Evolutionary conservation across 116 monocot genomes (phyloP).

Genomic region (Thalassia testudinum): DNA sequence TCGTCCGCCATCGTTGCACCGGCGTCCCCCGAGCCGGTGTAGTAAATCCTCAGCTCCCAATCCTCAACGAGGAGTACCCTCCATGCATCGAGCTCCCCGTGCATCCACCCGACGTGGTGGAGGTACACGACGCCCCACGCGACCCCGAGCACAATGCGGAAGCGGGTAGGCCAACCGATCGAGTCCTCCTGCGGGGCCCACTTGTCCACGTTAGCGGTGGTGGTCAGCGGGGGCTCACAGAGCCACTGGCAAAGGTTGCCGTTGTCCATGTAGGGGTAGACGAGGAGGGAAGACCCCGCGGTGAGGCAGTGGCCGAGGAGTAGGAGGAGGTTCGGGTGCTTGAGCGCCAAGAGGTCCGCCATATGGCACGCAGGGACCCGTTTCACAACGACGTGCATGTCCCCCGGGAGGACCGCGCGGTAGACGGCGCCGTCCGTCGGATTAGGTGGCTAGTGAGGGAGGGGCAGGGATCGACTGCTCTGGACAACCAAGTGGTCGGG

Average conservation of each 20-base stretch:
- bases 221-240: slow-evolving; percentile 57
- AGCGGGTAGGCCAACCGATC: slow-evolving; percentile 51
- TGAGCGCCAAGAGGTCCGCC: slow-evolving; percentile 29
- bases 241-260: slow-evolving; percentile 88
- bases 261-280: slow-evolving; percentile 85
- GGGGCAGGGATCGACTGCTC: slow-evolving; percentile 16
- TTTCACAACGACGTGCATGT: slow-evolving; percentile 64
- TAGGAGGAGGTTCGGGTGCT: slow-evolving; percentile 68
- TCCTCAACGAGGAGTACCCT: slow-evolving; percentile 60
- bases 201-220: slow-evolving; percentile 17
- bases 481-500: slow-evolving; percentile 14
- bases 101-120: slow-evolving; percentile 48
- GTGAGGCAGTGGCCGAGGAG: slow-evolving; percentile 81
- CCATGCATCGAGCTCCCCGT: slow-evolving; percentile 36
- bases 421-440: slow-evolving; percentile 20
- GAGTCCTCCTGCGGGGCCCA: slow-evolving; percentile 5
- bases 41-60: slow-evolving; percentile 40
- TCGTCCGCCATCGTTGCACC: slow-evolving; percentile 55
- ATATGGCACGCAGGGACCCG: slow-evolving; percentile 13
- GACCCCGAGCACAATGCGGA: slow-evolving; percentile 35
- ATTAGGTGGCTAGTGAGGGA: slow-evolving; percentile 26
- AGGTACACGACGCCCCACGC: slow-evolving; percentile 59
- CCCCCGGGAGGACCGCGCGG: slow-evolving; percentile 29
- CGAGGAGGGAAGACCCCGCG: slow-evolving; percentile 46
- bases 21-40: slow-evolving; percentile 36